Conservation (phyloP, 2,329 filamentous ascomycete species). For the Cercospora sp. region DNA sequence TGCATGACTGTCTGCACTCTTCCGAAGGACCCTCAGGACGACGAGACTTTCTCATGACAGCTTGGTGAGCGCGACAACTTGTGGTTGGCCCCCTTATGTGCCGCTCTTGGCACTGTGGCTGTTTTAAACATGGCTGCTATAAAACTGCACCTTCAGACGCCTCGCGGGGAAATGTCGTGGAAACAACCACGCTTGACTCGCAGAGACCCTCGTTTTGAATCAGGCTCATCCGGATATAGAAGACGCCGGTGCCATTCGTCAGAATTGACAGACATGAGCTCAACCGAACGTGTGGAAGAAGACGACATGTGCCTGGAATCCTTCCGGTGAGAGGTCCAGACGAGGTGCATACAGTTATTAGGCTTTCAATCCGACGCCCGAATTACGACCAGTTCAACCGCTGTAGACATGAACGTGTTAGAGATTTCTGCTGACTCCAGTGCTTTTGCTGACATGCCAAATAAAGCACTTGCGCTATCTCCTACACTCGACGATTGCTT, state of each 20-base stretch:
- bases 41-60: background rate
- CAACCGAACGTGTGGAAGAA: background rate
- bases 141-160: background rate
- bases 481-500: background rate
- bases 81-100: background rate
- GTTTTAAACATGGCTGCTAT: background rate
- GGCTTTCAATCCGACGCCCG: background rate
- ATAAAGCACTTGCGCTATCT: background rate
- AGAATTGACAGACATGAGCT: background rate
- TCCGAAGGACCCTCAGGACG: background rate
- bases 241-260: background rate
- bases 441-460: background rate
- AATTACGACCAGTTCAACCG: background rate
- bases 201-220: background rate
- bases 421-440: background rate
- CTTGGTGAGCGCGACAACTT: background rate
- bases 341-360: background rate
- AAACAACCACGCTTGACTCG: constrained; percentile 14
- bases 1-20: background rate
- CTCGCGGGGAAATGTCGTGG: background rate
- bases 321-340: background rate
- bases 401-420: background rate
- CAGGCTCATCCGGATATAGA: background rate
- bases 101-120: background rate
- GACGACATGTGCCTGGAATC: background rate